A percentile compares a stretch with the other conserved stretches of the same genome.
These are phyloP conservation scores for Phascolomyces articulosus DNA, from an alignment of 371 early-diverging fungal genomes.

Conservation along the genomic window DNA sequence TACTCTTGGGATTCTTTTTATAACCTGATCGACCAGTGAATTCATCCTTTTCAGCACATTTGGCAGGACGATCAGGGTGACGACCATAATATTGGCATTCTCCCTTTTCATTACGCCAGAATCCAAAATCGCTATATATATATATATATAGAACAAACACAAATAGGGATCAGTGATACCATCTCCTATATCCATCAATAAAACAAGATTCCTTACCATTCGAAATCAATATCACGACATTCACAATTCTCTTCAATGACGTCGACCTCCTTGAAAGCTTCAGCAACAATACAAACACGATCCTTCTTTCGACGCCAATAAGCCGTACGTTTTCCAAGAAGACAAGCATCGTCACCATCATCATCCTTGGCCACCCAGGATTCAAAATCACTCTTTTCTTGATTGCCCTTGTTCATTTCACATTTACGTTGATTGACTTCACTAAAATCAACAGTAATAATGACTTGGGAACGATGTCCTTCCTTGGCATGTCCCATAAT, in stretches of 20 bases:
- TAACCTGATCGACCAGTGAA: constrained; percentile 78
- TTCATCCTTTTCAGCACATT: constrained; percentile 54
- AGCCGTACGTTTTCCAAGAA: constrained; percentile 49
- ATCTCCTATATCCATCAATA: neutral
- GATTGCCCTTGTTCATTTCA: constrained; percentile 52
- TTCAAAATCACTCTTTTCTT: constrained; percentile 75
- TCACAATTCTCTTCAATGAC: constrained; percentile 55
- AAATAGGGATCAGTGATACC: too few species aligned
- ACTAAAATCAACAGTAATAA: constrained; percentile 52
- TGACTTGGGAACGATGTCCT: constrained; percentile 26
- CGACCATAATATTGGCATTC: constrained; percentile 66
- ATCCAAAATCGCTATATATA: constrained; percentile 66
- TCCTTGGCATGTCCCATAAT: constrained; percentile 49
- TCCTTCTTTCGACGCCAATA: constrained; percentile 84
- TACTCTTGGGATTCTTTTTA: constrained; percentile 55
- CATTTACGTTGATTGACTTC: constrained; percentile 46
- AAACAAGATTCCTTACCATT: constrained; percentile 55
- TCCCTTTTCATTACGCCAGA: constrained; percentile 69
- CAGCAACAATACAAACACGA: constrained; percentile 71
- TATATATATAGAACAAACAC: too few species aligned
- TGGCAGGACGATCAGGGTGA: constrained; percentile 69
- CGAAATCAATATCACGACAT: constrained; percentile 77
- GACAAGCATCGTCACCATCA: constrained; percentile 47
- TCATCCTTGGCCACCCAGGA: constrained; percentile 74
- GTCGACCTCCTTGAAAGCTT: constrained; percentile 65